Conservation (phyloP, 2,329 filamentous ascomycete genomes). For the Colletotrichum spinosum region DNA sequence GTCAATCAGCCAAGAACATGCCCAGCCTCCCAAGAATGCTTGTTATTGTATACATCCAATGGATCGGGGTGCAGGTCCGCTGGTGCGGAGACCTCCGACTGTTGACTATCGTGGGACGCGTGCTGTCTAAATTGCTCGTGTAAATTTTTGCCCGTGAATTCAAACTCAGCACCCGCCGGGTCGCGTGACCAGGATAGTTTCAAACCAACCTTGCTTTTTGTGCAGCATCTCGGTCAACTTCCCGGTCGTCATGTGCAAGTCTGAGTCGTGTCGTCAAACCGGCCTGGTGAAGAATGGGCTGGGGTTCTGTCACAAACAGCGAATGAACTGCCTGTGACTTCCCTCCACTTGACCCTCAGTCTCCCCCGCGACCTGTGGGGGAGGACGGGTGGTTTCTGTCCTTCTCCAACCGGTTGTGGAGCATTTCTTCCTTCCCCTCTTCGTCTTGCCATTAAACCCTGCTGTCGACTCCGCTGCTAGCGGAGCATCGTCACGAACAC, state of each 20-base stretch:
- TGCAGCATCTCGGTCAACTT: background rate
- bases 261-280: slow-evolving; percentile 19
- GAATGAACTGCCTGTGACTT: background rate
- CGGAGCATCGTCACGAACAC: background rate
- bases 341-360: slow-evolving; percentile 10
- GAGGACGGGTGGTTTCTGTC: background rate
- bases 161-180: too few species aligned
- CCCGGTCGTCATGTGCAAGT: slow-evolving; percentile 4
- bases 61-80: too few species aligned
- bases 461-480: background rate
- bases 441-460: too few species aligned
- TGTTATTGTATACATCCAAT: background rate
- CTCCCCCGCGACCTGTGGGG: slow-evolving; percentile 4
- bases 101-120: too few species aligned
- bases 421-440: too few species aligned
- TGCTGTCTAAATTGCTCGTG: too few species aligned
- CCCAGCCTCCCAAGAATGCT: slow-evolving; percentile 29
- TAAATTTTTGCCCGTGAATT: too few species aligned
- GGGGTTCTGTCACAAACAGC: background rate
- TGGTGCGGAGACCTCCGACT: background rate
- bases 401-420: slow-evolving; percentile 5
- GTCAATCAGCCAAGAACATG: slow-evolving; percentile 17
- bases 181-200: background rate
- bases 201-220: background rate
- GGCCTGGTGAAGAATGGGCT: background rate